Base-by-base conservation (phyloP, 768 basidiomycete species). In the Russula virescens region DNA sequence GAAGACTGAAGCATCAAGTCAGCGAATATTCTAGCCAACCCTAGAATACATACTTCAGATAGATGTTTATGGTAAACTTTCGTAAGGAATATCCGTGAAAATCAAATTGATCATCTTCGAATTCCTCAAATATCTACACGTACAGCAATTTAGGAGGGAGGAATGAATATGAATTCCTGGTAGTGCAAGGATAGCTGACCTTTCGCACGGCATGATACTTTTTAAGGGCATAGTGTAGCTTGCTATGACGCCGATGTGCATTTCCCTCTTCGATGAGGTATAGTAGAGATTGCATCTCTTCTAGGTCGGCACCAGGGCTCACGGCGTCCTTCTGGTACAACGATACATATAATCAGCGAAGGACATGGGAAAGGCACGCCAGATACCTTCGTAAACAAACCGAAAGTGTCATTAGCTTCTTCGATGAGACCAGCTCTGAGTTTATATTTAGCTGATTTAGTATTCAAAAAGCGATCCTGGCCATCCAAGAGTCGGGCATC, bases 81-180 rank as follows among this genome's bases (percentile, higher is more conserved):
- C 97, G 86, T 67, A 98, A 67, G 67, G 91, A 91, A 73, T 98
- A 99, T 8, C 89, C 85, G 72, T 99, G 97, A 80, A 99, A 99
- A 73, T 99, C 97, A 68, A 89, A 98, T 74, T 98, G 94, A 70
- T 97, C 95, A 67, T 98, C 94, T 66, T 97, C 93, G 66, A 90
- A 83, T 56, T 89, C 89, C 57, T 87, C 81, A 72, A 96, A 98
- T 18, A 87, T 76, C 91, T 91, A 45, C 31, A 53, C 35, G n/a
- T 13, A 3, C 35, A 0, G 16, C 6, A 25, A 49, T 56, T 25
- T 48, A 38, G 58, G 14, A 23, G 26, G 13, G 47, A 38, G 16
- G 38, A n/a, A n/a, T n/a, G n/a, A n/a, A n/a, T n/a, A n/a, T 46
- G 48, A 64, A 35, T 34, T 23, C 11, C 43, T 1, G 31, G 56